Evolutionary conservation across 306 rosid species (phyloP).

Genomic region (Cicer chorassanicum): DNA sequence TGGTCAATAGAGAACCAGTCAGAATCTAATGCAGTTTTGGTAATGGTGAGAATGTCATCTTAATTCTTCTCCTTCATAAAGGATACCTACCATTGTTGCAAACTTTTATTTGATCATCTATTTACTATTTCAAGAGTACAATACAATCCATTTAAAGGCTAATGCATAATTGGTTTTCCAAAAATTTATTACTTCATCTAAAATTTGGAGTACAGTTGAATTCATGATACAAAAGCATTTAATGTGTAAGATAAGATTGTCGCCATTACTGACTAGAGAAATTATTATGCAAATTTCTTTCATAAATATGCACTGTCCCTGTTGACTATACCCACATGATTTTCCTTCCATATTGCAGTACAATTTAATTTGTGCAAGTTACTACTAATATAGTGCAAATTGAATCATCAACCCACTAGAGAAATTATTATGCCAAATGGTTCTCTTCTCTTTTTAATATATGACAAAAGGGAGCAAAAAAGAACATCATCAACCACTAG

Average conservation of each 20-base stretch:
- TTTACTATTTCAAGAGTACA: background rate
- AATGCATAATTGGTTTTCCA: slow-evolving; percentile 14
- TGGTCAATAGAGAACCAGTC: slow-evolving; percentile 12
- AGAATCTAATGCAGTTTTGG: background rate
- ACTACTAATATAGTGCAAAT: background rate
- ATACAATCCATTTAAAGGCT: slow-evolving; percentile 12
- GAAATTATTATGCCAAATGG: slow-evolving; percentile 20
- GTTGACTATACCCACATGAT: slow-evolving; percentile 22
- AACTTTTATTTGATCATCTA: slow-evolving; percentile 20
- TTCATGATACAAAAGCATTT: slow-evolving; percentile 17
- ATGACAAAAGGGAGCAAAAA: slow-evolving; percentile 2
- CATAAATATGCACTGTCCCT: slow-evolving; percentile 10
- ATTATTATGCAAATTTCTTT: slow-evolving; percentile 5
- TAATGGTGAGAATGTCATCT: background rate
- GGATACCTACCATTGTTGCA: slow-evolving; percentile 3
- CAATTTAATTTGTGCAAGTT: slow-evolving; percentile 11
- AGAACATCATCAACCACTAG: slow-evolving; percentile 2
- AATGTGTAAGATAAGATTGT: slow-evolving; percentile 18
- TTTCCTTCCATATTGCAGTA: slow-evolving; percentile 27
- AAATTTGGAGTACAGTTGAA: background rate
- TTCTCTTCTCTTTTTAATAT: slow-evolving; percentile 28
- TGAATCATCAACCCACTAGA: background rate
- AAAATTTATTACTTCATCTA: background rate
- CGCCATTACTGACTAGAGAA: slow-evolving; percentile 23
- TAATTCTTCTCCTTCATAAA: background rate